Evolutionary conservation across 495 filamentous ascomycete genomes (phyloP), one percentile per base, ranked within the genome.

Genomic region (Sabuloglossum arenarium): DNA sequence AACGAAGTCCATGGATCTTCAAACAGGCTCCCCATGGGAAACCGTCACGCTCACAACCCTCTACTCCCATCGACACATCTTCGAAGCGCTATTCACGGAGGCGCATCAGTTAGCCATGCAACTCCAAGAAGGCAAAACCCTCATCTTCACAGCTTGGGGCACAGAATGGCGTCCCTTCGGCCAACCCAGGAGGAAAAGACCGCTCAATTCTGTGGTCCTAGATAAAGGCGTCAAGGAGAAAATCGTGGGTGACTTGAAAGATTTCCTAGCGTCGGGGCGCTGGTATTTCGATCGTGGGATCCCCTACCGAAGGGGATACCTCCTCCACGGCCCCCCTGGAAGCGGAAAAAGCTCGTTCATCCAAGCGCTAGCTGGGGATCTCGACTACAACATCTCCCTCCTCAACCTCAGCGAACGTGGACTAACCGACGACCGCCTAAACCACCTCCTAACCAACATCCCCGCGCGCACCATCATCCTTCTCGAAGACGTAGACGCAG

Each of bases 231-330:
- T 97, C 31, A 88, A 89, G 61, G 86, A 93, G 66, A 68, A 75
- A 5, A 81, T 98, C n/a, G 76, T 95, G 1, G 76, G 74, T 8
- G 91, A 98, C 63, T 80, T 94, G 0, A 76, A 79, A 60, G 86
- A 90, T 59, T 98, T 98, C 60, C 69, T 95, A 37, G 72, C 66
- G 0, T 80, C 85, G 30, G 75, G 81, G 30, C 74, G 80, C 42
- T 98, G 91, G 91, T 98, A 98, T 61, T 76, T 88, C 28, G 86
- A 96, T 63, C 82, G 91, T 6, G 91, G 91, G 6, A 94, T 98
- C 60, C 91, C 91, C 0, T 98, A 97, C 59, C 80, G 91, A 31
- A 75, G 91, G 23, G 91, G 91, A 1, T 98, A 97, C 67, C 74
- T 98, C 39, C 76, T 98, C 4, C 89, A 95, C 64, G 91, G 91